A percentile compares a stretch with the other conserved stretches of the same genome.
Evolutionary conservation across 768 basidiomycete genomes (phyloP).

Genomic region (Sporobolomyces phaffii): DNA sequence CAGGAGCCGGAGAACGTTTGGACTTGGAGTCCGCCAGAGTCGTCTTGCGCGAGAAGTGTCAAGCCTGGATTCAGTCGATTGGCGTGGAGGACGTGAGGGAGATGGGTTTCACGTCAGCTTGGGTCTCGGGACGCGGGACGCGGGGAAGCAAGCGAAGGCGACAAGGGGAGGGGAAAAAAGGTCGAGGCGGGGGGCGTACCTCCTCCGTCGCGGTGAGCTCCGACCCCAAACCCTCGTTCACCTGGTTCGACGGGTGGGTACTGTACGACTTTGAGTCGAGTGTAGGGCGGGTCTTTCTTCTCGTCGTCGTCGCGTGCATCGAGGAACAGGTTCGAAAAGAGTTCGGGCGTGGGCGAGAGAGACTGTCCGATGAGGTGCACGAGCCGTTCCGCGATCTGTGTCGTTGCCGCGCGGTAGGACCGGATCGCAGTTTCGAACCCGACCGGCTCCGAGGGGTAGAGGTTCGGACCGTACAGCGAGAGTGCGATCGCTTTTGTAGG

Average conservation of each 20-base stretch:
- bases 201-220: conserved; percentile 22
- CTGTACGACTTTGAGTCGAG: conserved; percentile 24
- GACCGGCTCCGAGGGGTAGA: conserved; percentile 2
- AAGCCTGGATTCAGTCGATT: background rate
- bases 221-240: conserved; percentile 12
- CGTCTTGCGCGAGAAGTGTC: conserved; percentile 28
- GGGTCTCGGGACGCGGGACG: too few species aligned
- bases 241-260: conserved; percentile 9
- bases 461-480: conserved; percentile 27
- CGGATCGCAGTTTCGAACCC: conserved; percentile 8
- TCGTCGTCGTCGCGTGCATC: background rate
- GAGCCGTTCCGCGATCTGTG: background rate
- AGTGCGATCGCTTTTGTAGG: conserved; percentile 2
- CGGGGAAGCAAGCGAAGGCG: too few species aligned
- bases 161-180: too few species aligned
- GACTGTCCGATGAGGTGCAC: conserved; percentile 7
- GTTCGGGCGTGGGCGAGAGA: conserved; percentile 3
- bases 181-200: too few species aligned
- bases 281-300: background rate
- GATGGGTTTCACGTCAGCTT: too few species aligned
- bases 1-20: conserved; percentile 16
- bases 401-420: background rate
- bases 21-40: conserved; percentile 26
- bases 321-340: conserved; percentile 1
- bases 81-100: background rate